A percentile compares a stretch with the other conserved stretches of the same genome.
These are phyloP conservation scores for Anisodus tanguticus DNA, from an alignment of 257 asterid genomes.

Conservation along the genomic window DNA sequence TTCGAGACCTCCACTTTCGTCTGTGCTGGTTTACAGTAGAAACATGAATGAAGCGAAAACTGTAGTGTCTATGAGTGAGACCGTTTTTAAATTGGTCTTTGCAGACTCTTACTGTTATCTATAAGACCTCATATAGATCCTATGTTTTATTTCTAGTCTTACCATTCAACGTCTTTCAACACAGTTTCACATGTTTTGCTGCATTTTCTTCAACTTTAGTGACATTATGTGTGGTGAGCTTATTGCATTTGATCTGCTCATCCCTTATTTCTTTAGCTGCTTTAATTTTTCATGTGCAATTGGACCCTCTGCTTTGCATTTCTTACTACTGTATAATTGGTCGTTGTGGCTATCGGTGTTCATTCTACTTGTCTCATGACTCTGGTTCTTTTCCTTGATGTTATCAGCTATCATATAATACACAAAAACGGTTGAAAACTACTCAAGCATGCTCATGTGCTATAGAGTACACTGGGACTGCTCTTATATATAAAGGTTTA, in stretches of 20 bases:
- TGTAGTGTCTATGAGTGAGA: background rate
- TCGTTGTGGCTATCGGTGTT: background rate
- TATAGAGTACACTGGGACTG: slow-evolving; percentile 2
- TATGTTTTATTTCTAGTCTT: slow-evolving; percentile 7
- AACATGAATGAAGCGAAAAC: background rate
- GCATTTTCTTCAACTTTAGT: slow-evolving; percentile 5
- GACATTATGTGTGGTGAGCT: background rate
- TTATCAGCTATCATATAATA: slow-evolving; percentile 3
- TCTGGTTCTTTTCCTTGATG: background rate
- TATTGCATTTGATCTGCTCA: slow-evolving; percentile 1
- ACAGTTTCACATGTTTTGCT: background rate
- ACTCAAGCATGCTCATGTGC: background rate
- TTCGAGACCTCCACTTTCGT: background rate
- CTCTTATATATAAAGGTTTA: background rate
- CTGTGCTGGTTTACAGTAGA: slow-evolving; percentile 7
- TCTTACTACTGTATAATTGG: background rate
- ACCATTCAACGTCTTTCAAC: slow-evolving; percentile 1
- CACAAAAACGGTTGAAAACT: background rate
- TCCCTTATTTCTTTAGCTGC: background rate
- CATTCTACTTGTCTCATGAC: background rate
- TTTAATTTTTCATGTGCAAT: background rate
- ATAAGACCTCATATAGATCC: background rate
- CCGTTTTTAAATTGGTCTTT: background rate
- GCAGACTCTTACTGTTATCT: background rate
- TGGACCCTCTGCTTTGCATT: background rate